Base-by-base conservation (phyloP, 2,329 filamentous ascomycete genomes). In the Beauveria pseudobassiana region DNA sequence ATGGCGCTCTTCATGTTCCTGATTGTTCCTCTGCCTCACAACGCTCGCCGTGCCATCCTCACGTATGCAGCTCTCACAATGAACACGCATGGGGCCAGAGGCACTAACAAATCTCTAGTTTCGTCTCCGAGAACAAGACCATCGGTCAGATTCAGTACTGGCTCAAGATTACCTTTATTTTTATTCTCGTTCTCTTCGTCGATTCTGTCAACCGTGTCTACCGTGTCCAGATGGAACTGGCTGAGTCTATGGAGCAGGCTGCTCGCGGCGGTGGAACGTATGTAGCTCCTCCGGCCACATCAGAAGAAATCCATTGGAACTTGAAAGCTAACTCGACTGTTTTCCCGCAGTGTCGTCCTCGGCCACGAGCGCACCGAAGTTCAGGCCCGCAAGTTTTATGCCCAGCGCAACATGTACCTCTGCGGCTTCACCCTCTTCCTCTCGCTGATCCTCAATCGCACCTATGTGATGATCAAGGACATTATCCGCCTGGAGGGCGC, bases 371-470 rank as follows among this genome's bases (percentile, higher is more conserved):
- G 95, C 66, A 92, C 96, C 85, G 95, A 99, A 79, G 93, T 98
- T 58, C 95, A 99, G 78, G 93, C 95, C 67, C 92, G 95, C 84
- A 99, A 99, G 80, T 99, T 99, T 83, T 99, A 99, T 85, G 96
- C 93, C 65, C 93, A 99, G 82, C 93, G 95, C 77, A 99, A 99
- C 87, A 99, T 99, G 95, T 99, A 99, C 80, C 92, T 99, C 65
- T 98, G 95, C 77, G 95, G 95, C 70, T 99, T 99, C 83, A 99
- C 95, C 5, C 88, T 99, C 66, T 98, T 99, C 86, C 88, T 99
- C 65, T 98, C 93, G 59, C 84, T 99, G 66, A 99, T 99, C 77
- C 90, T 96, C 74, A 98, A 99, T 87, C 93, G 95, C 73, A 99
- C 95, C 73, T 99, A 98, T 81, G 90, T 88, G 72, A 93, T 98